Evolutionary conservation across 768 basidiomycete species (phyloP).

Genomic region (Dendrothele bispora): DNA sequence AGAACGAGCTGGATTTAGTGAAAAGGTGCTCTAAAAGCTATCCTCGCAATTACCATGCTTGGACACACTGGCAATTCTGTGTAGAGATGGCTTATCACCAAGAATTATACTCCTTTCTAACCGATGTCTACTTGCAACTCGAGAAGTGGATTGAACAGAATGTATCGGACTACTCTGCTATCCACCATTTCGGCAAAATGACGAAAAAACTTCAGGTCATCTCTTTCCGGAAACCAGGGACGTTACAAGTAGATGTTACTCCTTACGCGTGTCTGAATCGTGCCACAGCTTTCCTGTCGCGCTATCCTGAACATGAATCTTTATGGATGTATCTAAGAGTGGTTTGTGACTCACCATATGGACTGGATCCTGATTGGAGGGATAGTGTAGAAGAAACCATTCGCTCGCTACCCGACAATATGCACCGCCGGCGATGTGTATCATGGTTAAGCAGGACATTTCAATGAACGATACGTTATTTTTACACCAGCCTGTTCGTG

Average conservation of each 20-base stretch:
- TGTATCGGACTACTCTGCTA: conserved; percentile 66
- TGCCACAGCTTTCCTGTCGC: conserved; percentile 44
- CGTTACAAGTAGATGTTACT: background rate
- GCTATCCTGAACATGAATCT: conserved; percentile 59
- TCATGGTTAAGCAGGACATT: background rate
- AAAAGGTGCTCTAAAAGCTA: conserved; percentile 57
- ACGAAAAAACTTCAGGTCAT: conserved; percentile 24
- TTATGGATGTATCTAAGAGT: conserved; percentile 62
- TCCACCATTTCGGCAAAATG: conserved; percentile 52
- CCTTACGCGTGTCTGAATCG: conserved; percentile 33
- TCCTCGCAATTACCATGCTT: conserved; percentile 75
- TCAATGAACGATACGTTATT: background rate
- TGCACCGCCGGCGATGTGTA: background rate
- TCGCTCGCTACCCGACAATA: background rate
- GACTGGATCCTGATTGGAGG: background rate
- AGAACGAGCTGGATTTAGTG: conserved; percentile 48
- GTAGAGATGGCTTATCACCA: conserved; percentile 32
- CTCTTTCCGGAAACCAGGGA: conserved; percentile 1
- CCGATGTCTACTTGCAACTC: conserved; percentile 35
- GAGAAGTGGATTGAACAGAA: conserved; percentile 61
- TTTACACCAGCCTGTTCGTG: no score
- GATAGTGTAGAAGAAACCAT: background rate
- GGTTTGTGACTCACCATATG: background rate
- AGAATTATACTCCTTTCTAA: conserved; percentile 31
- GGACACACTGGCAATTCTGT: conserved; percentile 60